Percentiles rank a stretch among this genome's conserved stretches.
phyloP scores from a whole-genome alignment of 176 grass and related monocot genomes.

The Avena eriantha region DNA sequence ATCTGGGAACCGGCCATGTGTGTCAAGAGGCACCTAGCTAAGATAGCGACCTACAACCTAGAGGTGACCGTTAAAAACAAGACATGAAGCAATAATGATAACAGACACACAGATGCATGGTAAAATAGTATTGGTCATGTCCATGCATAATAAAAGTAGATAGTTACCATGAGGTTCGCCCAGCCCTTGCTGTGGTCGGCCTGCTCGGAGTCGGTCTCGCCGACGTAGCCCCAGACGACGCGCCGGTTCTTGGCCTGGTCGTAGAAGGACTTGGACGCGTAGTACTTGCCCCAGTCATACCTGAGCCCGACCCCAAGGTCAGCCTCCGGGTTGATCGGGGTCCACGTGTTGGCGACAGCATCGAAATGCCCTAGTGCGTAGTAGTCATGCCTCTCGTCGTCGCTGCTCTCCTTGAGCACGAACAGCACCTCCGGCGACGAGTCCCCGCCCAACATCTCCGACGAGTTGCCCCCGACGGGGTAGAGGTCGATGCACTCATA shows the following conservation, averaged over 20 bases:
- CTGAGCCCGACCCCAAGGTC: conserved; percentile 65
- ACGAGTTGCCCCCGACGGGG: background rate
- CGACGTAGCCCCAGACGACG: conserved; percentile 66
- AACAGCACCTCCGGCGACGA: background rate
- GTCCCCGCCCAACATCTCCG: background rate
- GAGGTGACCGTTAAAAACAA: background rate
- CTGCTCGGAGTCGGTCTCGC: conserved; percentile 64
- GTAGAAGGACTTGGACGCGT: conserved; percentile 73
- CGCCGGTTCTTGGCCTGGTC: conserved; percentile 54
- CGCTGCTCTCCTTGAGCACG: conserved; percentile 74
- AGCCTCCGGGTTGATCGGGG: conserved; percentile 33
- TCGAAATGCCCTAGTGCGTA: conserved; percentile 63
- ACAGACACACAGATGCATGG: too few species aligned
- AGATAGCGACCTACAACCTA: background rate
- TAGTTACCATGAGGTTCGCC: conserved; percentile 38
- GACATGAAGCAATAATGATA: too few species aligned
- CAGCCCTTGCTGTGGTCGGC: conserved; percentile 66
- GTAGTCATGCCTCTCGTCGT: conserved; percentile 66
- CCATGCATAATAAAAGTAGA: too few species aligned
- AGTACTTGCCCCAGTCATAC: conserved; percentile 75
- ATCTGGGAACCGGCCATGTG: background rate
- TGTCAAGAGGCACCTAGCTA: background rate
- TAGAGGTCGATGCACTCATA: conserved; percentile 17
- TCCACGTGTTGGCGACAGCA: conserved; percentile 39
- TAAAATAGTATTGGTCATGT: too few species aligned